phyloP scores from a whole-genome alignment of 805 yeast genomes.

The Hanseniaspora clermontiae region DNA sequence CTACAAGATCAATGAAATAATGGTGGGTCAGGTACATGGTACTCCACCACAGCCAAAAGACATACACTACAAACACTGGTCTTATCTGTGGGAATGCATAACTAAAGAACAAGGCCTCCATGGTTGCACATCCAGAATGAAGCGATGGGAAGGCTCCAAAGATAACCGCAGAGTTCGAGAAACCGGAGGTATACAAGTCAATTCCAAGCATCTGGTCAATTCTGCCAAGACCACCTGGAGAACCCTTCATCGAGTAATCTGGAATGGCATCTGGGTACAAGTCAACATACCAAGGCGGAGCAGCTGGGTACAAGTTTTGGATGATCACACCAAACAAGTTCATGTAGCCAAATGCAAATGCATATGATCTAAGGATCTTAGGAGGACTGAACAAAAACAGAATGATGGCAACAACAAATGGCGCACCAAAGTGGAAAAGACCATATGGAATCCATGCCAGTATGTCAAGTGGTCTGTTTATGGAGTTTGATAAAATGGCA shows the following conservation, averaged over 20 bases:
- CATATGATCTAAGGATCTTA: slow-evolving; percentile 65
- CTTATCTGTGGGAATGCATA: slow-evolving; percentile 66
- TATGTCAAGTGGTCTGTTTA: slow-evolving; percentile 56
- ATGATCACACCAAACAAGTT: slow-evolving; percentile 72
- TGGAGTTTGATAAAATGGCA: slow-evolving; percentile 64
- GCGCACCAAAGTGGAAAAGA: slow-evolving; percentile 74
- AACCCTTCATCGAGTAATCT: slow-evolving; percentile 78
- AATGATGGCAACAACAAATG: slow-evolving; percentile 70
- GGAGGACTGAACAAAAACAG: slow-evolving; percentile 88
- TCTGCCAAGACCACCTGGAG: slow-evolving; percentile 89
- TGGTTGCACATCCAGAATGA: slow-evolving; percentile 87
- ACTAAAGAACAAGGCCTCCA: slow-evolving; percentile 78
- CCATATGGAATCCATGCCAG: slow-evolving; percentile 95
- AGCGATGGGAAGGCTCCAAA: slow-evolving; percentile 85
- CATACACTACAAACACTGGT: slow-evolving; percentile 60
- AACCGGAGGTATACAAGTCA: slow-evolving; percentile 71
- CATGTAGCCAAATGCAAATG: slow-evolving; percentile 91
- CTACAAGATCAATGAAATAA: slow-evolving; percentile 82
- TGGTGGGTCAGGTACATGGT: slow-evolving; percentile 97
- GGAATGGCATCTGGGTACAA: slow-evolving; percentile 81
- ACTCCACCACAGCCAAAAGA: slow-evolving; percentile 95
- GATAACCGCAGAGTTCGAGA: slow-evolving; percentile 76
- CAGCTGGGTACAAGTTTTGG: slow-evolving; percentile 80
- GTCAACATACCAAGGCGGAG: slow-evolving; percentile 94
- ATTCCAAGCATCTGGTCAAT: slow-evolving; percentile 69